These are phyloP conservation scores for Fusarium mexicanum DNA, from an alignment of 2,329 filamentous ascomycete species.

Conservation along the genomic window DNA sequence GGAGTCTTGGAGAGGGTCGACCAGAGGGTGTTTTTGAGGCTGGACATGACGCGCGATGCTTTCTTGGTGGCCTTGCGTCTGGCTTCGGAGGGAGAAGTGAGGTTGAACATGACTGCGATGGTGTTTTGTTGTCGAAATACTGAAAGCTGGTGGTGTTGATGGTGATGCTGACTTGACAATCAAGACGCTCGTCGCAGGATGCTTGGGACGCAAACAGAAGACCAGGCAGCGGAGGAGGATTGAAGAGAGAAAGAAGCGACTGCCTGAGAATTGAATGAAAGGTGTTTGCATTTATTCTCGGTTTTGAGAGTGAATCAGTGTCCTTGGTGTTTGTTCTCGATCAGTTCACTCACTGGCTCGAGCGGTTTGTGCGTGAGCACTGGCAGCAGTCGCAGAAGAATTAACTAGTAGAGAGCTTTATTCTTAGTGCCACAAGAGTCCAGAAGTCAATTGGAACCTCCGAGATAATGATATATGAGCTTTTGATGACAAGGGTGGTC, in stretches of 20 bases:
- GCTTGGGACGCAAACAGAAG: not conserved
- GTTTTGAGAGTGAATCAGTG: not conserved
- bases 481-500: too few relatives aligned
- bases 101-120: not conserved
- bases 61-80: not conserved
- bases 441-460: rapidly evolving
- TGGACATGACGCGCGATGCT: not conserved
- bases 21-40: not conserved
- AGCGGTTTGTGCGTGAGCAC: not conserved
- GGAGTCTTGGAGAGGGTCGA: not conserved
- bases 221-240: not conserved
- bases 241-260: not conserved
- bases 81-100: not conserved
- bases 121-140: too few relatives aligned
- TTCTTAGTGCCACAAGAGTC: rapidly evolving
- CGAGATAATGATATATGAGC: too few relatives aligned
- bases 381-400: not conserved
- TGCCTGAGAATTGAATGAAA: not conserved
- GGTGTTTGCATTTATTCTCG: not conserved
- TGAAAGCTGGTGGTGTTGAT: not conserved
- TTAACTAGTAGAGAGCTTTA: too few relatives aligned
- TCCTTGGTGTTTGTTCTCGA: not conserved
- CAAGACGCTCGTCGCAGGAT: not conserved
- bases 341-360: not conserved
- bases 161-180: not conserved